Percentiles rank a stretch among this genome's conserved stretches.
Conservation (phyloP, 2,329 filamentous ascomycete genomes). For the Talaromyces marneffei region DNA sequence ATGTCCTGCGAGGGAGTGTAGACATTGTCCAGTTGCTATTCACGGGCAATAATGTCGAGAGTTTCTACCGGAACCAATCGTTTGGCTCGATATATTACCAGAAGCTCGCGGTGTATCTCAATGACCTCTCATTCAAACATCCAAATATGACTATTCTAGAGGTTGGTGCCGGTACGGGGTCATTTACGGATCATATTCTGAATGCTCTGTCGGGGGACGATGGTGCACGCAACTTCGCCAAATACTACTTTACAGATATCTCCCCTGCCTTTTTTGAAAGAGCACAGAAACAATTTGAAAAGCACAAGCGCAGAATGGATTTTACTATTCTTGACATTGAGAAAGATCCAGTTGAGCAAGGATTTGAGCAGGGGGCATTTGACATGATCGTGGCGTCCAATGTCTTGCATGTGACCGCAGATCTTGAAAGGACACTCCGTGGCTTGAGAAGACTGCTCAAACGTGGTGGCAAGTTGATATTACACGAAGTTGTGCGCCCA, state of each 20-base stretch:
- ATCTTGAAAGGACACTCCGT: slow-evolving; percentile 19
- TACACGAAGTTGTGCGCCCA: slow-evolving; percentile 35
- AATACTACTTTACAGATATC: slow-evolving; percentile 20
- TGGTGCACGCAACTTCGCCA: background rate
- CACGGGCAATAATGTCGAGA: background rate
- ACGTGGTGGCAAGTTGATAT: slow-evolving; percentile 43
- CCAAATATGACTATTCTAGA: slow-evolving; percentile 50
- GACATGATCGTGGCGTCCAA: slow-evolving; percentile 32
- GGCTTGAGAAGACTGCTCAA: slow-evolving; percentile 25
- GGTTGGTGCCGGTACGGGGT: slow-evolving; percentile 30
- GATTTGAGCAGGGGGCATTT: slow-evolving; percentile 23
- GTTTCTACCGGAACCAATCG: background rate
- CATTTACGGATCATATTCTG: slow-evolving; percentile 9
- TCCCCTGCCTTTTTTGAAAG: slow-evolving; percentile 18
- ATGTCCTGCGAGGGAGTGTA: background rate
- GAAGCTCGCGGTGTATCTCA: background rate
- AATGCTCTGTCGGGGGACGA: background rate
- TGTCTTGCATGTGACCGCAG: slow-evolving; percentile 29
- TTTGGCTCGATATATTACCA: background rate
- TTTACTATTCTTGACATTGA: slow-evolving; percentile 28
- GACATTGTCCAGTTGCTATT: background rate
- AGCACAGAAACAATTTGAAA: slow-evolving; percentile 11
- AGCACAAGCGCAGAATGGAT: slow-evolving; percentile 15
- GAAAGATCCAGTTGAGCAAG: slow-evolving; percentile 24
- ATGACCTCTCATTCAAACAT: background rate